Evolutionary conservation across 2,329 filamentous ascomycete genomes (phyloP).

Genomic region (Zarea fungicola): DNA sequence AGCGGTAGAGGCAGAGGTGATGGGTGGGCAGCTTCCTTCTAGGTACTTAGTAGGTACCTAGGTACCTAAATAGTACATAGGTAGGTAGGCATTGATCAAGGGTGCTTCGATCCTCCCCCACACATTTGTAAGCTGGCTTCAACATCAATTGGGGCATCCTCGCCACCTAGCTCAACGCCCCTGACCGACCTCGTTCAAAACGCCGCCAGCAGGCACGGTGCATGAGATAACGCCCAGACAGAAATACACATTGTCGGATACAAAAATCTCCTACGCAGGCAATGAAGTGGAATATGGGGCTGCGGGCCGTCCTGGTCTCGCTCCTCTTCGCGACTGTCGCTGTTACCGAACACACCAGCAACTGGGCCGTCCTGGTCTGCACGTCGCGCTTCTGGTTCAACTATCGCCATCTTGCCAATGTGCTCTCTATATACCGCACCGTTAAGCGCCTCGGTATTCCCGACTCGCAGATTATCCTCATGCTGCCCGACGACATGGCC

Average conservation of each 20-base stretch:
- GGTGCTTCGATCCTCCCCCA: no score
- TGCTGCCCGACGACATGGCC: conserved; percentile 99
- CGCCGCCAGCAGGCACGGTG: no score
- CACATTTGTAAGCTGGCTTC: conserved; percentile 11
- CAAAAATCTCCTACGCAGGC: conserved; percentile 4
- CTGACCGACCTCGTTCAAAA: not conserved
- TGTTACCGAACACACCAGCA: conserved; percentile 82
- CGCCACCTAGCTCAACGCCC: conserved; percentile 2
- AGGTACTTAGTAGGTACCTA: no score
- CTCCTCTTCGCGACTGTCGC: conserved; percentile 41
- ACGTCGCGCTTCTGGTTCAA: conserved; percentile 99
- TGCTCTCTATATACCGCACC: conserved; percentile 93
- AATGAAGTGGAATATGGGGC: conserved; percentile 47
- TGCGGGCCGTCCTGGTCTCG: conserved; percentile 44
- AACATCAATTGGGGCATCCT: not conserved
- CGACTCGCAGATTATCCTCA: conserved; percentile 97
- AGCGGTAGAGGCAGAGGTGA: no score
- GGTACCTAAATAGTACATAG: no score
- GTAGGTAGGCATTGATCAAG: no score
- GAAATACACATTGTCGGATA: no score
- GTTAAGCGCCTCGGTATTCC: conserved; percentile 97
- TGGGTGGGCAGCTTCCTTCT: no score
- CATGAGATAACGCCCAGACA: no score
- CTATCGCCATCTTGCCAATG: conserved; percentile 96
- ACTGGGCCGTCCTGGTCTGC: conserved; percentile 98